A percentile compares a stretch with the other conserved stretches of the same genome.
Conservation (phyloP, 192 early-diverging fungal species). For the Diversispora eburnea region DNA sequence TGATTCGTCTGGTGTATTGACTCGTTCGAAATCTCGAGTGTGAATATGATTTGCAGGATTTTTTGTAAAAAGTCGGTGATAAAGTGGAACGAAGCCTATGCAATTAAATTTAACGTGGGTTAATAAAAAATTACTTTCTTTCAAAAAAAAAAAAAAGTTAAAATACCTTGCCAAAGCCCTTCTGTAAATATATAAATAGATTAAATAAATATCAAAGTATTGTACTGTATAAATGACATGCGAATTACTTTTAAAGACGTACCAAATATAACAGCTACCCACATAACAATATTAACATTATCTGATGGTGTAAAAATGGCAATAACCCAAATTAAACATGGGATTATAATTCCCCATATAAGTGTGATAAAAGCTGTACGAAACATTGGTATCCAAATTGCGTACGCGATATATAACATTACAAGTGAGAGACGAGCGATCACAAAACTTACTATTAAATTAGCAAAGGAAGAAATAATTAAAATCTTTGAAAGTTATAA, state of each 20-base stretch:
- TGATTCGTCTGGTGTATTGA: neutral
- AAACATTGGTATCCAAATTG: conserved; percentile 21
- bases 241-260: too few relatives aligned
- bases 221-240: too few relatives aligned
- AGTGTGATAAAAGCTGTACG: conserved; percentile 3
- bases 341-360: conserved; percentile 26
- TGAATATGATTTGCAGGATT: neutral
- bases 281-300: neutral
- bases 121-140: neutral
- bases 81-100: neutral
- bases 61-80: neutral
- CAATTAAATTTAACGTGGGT: neutral
- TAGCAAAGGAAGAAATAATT: neutral
- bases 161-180: too few relatives aligned
- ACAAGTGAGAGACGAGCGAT: conserved; percentile 4
- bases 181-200: too few relatives aligned
- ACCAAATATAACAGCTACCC: conserved; percentile 16
- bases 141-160: neutral
- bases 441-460: conserved; percentile 4
- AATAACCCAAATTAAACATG: conserved; percentile 12
- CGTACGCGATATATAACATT: neutral
- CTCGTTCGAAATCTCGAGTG: too few relatives aligned
- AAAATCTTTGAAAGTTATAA: neutral
- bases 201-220: too few relatives aligned
- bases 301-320: neutral